These are phyloP conservation scores for Diaporthe longicolla DNA, from an alignment of 2,329 filamentous ascomycete genomes.

Conservation along the genomic window DNA sequence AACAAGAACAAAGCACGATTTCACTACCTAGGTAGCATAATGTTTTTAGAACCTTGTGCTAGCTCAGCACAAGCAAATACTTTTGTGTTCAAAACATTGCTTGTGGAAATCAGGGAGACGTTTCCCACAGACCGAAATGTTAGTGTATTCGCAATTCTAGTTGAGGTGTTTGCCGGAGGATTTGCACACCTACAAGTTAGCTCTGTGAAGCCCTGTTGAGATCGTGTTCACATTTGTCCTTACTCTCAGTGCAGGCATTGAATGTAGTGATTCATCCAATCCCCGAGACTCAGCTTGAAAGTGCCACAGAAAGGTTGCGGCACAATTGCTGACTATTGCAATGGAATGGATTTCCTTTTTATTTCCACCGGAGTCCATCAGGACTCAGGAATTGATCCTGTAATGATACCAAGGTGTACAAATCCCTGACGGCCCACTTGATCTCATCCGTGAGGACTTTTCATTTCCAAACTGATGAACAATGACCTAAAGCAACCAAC, in stretches of 20 bases:
- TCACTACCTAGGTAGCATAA: too few relatives aligned
- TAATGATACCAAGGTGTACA: too few relatives aligned
- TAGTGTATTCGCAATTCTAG: too few relatives aligned
- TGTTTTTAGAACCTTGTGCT: too few relatives aligned
- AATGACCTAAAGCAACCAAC: conserved; percentile 37
- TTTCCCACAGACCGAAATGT: too few relatives aligned
- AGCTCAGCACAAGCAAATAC: too few relatives aligned
- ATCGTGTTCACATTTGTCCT: not conserved
- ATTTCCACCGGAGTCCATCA: not conserved
- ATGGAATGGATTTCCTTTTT: not conserved
- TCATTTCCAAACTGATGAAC: conserved; percentile 9
- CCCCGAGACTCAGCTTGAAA: not conserved
- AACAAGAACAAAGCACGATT: too few relatives aligned
- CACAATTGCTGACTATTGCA: not conserved
- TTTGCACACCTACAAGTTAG: not conserved
- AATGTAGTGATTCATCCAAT: too few relatives aligned
- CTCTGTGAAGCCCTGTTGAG: not conserved
- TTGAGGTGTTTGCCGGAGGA: not conserved
- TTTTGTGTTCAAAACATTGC: too few relatives aligned
- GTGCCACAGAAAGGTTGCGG: not conserved
- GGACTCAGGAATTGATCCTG: not conserved
- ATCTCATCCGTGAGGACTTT: not conserved
- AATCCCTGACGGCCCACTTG: not conserved
- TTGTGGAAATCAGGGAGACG: too few relatives aligned
- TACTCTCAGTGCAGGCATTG: not conserved